A percentile compares a stretch with the other conserved stretches of the same genome.
Conservation (phyloP, 192 early-diverging fungal species). For the Thamnidium elegans region DNA sequence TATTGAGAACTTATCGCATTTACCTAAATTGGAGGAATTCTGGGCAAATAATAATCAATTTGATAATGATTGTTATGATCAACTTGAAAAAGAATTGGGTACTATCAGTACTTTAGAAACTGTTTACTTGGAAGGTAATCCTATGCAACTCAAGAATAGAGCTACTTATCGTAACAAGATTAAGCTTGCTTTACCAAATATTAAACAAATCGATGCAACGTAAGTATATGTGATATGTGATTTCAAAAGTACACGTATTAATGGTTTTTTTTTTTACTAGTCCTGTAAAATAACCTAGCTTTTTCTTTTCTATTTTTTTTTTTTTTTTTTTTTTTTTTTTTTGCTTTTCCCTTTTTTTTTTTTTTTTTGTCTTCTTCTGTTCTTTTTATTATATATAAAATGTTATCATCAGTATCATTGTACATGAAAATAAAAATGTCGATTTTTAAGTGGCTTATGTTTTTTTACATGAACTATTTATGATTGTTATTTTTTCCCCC, state of each 20-base stretch:
- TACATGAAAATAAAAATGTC: too few species aligned
- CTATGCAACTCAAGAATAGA: slow-evolving; percentile 72
- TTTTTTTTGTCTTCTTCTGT: too few species aligned
- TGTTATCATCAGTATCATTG: too few species aligned
- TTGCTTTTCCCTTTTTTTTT: background rate
- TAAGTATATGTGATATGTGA: slow-evolving; percentile 40
- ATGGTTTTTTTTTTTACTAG: too few species aligned
- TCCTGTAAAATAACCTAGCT: background rate
- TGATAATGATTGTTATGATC: slow-evolving; percentile 59
- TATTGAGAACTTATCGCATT: slow-evolving; percentile 70
- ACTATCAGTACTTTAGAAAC: slow-evolving; percentile 65
- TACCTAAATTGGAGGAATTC: slow-evolving; percentile 77
- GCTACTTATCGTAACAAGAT: slow-evolving; percentile 87
- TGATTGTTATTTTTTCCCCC: background rate
- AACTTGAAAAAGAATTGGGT: slow-evolving; percentile 68
- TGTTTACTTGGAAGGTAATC: slow-evolving; percentile 95
- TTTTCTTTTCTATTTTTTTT: background rate
- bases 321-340: background rate
- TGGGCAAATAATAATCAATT: slow-evolving; percentile 90
- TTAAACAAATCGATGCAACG: slow-evolving; percentile 92
- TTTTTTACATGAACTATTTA: background rate
- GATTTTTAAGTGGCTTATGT: background rate
- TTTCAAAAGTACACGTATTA: too few species aligned
- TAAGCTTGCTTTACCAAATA: slow-evolving; percentile 75
- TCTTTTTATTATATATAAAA: too few species aligned